Evolutionary conservation across 306 rosid species (phyloP), one percentile per base, ranked within the genome.

Genomic region (Prunus campanulata): DNA sequence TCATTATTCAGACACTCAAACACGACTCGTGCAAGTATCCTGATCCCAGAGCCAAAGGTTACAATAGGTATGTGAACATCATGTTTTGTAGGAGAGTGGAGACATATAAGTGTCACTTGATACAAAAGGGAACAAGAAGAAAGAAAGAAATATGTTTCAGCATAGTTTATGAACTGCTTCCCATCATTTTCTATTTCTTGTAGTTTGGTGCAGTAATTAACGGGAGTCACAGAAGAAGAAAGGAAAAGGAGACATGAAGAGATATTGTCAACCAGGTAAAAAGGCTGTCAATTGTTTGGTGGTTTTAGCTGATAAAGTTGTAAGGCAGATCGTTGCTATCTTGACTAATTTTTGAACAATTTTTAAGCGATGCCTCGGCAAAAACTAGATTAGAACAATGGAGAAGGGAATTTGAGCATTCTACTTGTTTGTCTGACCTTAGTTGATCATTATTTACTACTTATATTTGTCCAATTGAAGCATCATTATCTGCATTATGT

Each of bases 11-110:
- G 79, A 91, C 99, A 76, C 92, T 95, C 59, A 97, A 97, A 72
- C 97, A 91, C 20, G 97, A 95, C 79, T 70, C 97, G 11, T 90
- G 92, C 90, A 97, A 92, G 85, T 97, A 92, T 81, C 97, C 97
- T 59, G 99, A 95, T 83, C 44, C 44, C 44, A 7, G 8, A 39
- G 99, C 99, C 82, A 95, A 95, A 91, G 99, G 97, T 81, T 95
- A 95, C 67, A 95, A 93, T 73, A 92, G 98, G 98, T 95, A 88
- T 51, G 90, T 60, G 66, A 19, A 39, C 74, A 63, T 63, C 68
- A 52, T 61, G 11, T 47, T 13, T 30, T 48, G 67, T 62, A 39
- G 68, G 19, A 51, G 63, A 56, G 42, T 32, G 25, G 35, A 32
- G 13, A 71, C 22, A 35, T 8, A 19, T 39, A 12, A 55, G 52